A percentile compares a stretch with the other conserved stretches of the same genome.
phyloP scores from a whole-genome alignment of 1,284 basidiomycete species.

The Trametes pubescens region DNA sequence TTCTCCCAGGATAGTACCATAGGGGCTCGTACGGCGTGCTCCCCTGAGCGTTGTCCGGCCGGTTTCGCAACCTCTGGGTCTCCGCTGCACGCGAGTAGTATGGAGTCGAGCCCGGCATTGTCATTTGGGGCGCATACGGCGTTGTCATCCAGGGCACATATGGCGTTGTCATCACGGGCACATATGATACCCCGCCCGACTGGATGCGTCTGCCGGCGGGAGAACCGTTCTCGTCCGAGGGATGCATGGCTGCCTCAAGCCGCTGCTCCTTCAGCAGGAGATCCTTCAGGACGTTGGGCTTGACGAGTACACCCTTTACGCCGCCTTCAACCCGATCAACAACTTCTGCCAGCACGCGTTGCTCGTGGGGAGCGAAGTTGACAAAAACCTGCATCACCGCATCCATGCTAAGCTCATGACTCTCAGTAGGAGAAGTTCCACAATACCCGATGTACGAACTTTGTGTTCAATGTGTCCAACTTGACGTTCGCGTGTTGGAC shows the following conservation, averaged over 20 bases:
- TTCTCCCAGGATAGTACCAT: not conserved
- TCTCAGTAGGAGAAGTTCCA: not conserved
- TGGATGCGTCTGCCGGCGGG: no score
- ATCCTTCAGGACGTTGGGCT: constrained; percentile 28
- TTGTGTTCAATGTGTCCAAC: constrained; percentile 36
- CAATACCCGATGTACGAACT: constrained; percentile 15
- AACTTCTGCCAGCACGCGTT: constrained; percentile 23
- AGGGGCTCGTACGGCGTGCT: no score
- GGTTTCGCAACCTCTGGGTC: constrained; percentile 3
- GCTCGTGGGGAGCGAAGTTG: constrained; percentile 22
- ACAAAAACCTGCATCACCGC: constrained; percentile 28
- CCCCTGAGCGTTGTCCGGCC: not conserved
- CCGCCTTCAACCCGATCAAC: constrained; percentile 31
- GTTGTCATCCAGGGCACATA: not conserved
- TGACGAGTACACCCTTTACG: constrained; percentile 22
- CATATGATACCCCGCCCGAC: no score
- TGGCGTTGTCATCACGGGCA: not conserved
- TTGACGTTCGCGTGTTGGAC: constrained; percentile 46
- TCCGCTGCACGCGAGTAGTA: constrained; percentile 22
- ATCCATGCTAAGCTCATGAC: constrained; percentile 16
- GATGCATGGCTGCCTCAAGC: not conserved
- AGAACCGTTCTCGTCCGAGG: not conserved
- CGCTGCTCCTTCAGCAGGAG: constrained; percentile 14
- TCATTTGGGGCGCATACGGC: not conserved
- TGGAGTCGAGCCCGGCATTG: not conserved